Conservation (phyloP, 805 yeast genomes). For the Ogataea pignaliae region DNA sequence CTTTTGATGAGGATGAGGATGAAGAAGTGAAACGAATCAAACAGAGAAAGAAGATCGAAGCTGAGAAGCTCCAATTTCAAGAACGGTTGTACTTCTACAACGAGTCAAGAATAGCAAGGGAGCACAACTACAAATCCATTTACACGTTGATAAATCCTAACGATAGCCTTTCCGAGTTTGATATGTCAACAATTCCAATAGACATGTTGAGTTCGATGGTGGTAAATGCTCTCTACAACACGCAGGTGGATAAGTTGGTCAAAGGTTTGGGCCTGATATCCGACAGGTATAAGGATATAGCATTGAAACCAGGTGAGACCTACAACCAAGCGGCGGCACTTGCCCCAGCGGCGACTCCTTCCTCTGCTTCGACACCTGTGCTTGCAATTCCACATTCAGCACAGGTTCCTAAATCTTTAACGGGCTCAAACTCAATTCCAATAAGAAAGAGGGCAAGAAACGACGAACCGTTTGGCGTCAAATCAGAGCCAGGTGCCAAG, state of each 20-base stretch:
- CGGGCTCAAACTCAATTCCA: slow-evolving; percentile 2
- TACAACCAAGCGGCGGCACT: neutral
- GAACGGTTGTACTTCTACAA: slow-evolving; percentile 22
- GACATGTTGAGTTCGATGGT: slow-evolving; percentile 63
- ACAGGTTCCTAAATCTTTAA: too few species aligned
- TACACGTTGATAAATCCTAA: slow-evolving; percentile 61
- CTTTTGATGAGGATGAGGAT: slow-evolving; percentile 40
- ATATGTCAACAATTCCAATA: slow-evolving; percentile 63
- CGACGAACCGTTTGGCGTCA: neutral
- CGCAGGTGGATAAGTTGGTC: slow-evolving; percentile 47
- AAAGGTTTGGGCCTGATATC: slow-evolving; percentile 68
- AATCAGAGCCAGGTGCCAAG: neutral
- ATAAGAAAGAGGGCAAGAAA: slow-evolving; percentile 2
- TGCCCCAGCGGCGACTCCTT: too few species aligned
- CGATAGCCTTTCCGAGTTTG: slow-evolving; percentile 60
- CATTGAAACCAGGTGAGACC: slow-evolving; percentile 8
- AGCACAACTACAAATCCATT: slow-evolving; percentile 53
- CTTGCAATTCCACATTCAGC: too few species aligned
- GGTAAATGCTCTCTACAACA: slow-evolving; percentile 56
- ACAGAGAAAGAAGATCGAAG: slow-evolving; percentile 16
- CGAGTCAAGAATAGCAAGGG: slow-evolving; percentile 31
- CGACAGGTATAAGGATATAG: slow-evolving; percentile 45
- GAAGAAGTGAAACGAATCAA: slow-evolving; percentile 21
- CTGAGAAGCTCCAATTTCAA: slow-evolving; percentile 18
- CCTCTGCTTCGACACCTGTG: too few species aligned